Base-by-base conservation (phyloP, 306 rosid genomes). In the Begonia loranthoides region DNA sequence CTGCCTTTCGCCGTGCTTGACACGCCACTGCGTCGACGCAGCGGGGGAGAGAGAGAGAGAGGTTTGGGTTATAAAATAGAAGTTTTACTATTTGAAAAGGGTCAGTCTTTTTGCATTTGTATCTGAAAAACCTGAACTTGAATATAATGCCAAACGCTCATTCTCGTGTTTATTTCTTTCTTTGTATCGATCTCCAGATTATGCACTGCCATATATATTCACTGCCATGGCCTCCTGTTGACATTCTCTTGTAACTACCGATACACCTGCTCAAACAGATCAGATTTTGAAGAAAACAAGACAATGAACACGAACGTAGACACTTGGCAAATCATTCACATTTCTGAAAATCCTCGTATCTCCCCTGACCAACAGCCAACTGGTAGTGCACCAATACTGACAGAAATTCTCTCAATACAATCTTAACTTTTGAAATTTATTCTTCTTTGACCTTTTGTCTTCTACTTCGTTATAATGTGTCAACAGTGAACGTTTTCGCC, bases 311-410 rank as follows among this genome's bases (percentile, higher is more conserved):
- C 52, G 54, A n/a, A 44, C 14, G 57, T 58, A 38, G 55, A 21
- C 3, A 15, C 39, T 4, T 70, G 76, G 71, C 50, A 76, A 63
- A 82, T 89, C 41, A 55, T 84, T 40, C 66, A 89, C 45, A 62
- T 89, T 49, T 95, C 87, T 13, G 89, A 77, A 14, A 75, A 73
- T 57, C 63, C 70, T 50, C 85, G 72, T 10, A 52, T 68, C 9
- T 69, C 74, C 56, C 92, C 78, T 22, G 63, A 70, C 51, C 77
- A 78, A 54, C 94, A 82, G 58, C 87, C 87, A 40, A 85, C 93
- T 16, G 87, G 95, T 81, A 48, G 21, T 14, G 60, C 28, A 45
- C 40, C 47, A 2, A 24, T 50, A 46, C 48, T 15, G 9, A 49
- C 0, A 19, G 9, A 12, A 28, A 1, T 16, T 10, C 13, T 49